Percentiles rank a stretch among this genome's conserved stretches.
phyloP scores from a whole-genome alignment of 106 monocot genomes.

The Dendrobium chrysotoxum region DNA sequence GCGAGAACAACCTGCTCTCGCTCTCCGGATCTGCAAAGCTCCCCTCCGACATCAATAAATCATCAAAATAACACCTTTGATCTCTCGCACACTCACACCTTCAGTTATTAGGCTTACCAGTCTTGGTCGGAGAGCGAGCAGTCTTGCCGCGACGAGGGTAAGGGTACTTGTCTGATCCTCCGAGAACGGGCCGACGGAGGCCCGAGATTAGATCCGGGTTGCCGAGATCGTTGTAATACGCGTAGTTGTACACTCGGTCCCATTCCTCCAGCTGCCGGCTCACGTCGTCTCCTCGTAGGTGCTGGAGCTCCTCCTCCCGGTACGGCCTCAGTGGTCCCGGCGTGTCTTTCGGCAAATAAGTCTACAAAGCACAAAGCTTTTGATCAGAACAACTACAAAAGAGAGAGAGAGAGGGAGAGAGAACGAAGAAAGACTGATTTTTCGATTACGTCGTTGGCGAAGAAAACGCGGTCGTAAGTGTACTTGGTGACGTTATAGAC shows the following conservation, averaged over 20 bases:
- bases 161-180: conserved; percentile 46
- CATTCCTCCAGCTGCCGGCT: conserved; percentile 11
- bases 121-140: conserved; percentile 27
- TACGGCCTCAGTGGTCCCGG: conserved; percentile 39
- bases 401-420: neutral
- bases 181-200: conserved; percentile 35
- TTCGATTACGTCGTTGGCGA: conserved; percentile 47
- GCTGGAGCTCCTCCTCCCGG: conserved; percentile 41
- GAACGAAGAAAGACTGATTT: neutral
- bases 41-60: neutral
- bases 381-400: neutral
- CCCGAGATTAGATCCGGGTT: conserved; percentile 38
- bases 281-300: conserved; percentile 45
- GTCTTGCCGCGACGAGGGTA: conserved; percentile 71
- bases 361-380: conserved; percentile 17
- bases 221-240: conserved; percentile 72
- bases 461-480: conserved; percentile 47
- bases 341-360: conserved; percentile 45
- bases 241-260: conserved; percentile 55
- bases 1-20: conserved; percentile 45
- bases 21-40: conserved; percentile 42
- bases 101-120: neutral
- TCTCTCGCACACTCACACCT: neutral
- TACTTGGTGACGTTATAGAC: conserved; percentile 36
- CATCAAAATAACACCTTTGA: neutral